These are phyloP conservation scores for Pulveroboletus frians DNA, from an alignment of 768 basidiomycete genomes.

Conservation along the genomic window DNA sequence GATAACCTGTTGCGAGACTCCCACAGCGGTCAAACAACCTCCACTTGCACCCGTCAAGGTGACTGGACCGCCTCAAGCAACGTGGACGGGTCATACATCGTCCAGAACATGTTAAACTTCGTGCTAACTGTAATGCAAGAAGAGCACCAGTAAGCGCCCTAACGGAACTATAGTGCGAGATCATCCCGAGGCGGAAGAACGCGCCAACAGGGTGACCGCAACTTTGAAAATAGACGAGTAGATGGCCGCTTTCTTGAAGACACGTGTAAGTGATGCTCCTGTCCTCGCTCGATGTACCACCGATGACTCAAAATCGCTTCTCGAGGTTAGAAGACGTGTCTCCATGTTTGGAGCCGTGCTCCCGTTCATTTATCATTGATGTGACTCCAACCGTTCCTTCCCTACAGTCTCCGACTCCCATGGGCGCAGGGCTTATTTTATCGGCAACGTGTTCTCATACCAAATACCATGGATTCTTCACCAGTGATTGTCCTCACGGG, in stretches of 20 bases:
- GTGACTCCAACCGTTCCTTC: constrained; percentile 35
- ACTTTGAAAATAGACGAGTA: constrained; percentile 31
- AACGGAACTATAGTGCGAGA: neutral
- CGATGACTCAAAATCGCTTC: constrained; percentile 6
- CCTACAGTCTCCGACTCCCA: constrained; percentile 34
- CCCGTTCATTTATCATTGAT: neutral
- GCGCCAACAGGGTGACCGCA: constrained; percentile 32
- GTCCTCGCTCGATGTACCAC: neutral
- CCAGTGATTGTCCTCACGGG: constrained; percentile 41
- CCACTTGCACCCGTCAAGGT: constrained; percentile 23
- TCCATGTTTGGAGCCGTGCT: neutral
- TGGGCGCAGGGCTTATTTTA: constrained; percentile 41
- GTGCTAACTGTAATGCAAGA: constrained; percentile 34
- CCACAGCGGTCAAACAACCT: constrained; percentile 36
- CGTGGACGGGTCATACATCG: constrained; percentile 5
- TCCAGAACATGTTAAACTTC: constrained; percentile 36
- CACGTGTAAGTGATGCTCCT: constrained; percentile 20
- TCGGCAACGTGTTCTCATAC: constrained; percentile 28
- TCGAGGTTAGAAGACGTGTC: constrained; percentile 10
- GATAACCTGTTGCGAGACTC: constrained; percentile 27
- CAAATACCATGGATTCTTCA: too few species aligned
- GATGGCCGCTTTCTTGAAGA: constrained; percentile 32
- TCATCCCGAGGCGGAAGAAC: neutral
- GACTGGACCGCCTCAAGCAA: neutral
- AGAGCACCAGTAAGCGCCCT: constrained; percentile 39